phyloP scores from a whole-genome alignment of 495 filamentous ascomycete species.

The Neurospora hispaniola region DNA sequence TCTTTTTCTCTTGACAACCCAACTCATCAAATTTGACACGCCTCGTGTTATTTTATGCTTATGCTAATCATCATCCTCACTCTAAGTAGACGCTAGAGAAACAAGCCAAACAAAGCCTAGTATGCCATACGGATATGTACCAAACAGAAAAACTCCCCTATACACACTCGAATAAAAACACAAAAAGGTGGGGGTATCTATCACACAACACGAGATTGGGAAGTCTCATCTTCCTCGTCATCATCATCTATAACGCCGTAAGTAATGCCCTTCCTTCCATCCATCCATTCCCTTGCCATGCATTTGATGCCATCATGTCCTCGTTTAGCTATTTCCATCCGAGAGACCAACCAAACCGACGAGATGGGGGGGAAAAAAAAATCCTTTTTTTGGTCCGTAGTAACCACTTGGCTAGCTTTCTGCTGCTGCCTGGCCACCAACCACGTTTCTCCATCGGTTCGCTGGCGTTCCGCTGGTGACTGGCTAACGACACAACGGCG shows the following conservation, averaged over 20 bases:
- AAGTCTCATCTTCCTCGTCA: background rate
- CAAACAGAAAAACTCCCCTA: background rate
- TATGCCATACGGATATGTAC: background rate
- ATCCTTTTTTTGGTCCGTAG: background rate
- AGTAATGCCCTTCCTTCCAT: background rate
- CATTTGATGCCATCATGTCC: background rate
- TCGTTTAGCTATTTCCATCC: background rate
- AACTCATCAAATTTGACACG: background rate
- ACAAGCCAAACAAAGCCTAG: background rate
- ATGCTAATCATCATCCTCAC: background rate
- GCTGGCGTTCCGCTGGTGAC: background rate
- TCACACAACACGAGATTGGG: background rate
- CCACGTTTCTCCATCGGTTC: background rate
- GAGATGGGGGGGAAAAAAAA: background rate
- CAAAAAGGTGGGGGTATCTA: background rate
- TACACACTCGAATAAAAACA: background rate
- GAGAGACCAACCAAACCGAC: background rate
- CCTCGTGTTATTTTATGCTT: background rate
- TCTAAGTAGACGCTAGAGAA: background rate
- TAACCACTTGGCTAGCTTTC: background rate
- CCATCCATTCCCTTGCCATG: background rate
- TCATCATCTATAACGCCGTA: background rate
- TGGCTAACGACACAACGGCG: background rate
- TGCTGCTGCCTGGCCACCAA: background rate
- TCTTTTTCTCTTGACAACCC: background rate